Base-by-base conservation (phyloP, 805 yeast species). In the Yamadazyma laniorum region DNA sequence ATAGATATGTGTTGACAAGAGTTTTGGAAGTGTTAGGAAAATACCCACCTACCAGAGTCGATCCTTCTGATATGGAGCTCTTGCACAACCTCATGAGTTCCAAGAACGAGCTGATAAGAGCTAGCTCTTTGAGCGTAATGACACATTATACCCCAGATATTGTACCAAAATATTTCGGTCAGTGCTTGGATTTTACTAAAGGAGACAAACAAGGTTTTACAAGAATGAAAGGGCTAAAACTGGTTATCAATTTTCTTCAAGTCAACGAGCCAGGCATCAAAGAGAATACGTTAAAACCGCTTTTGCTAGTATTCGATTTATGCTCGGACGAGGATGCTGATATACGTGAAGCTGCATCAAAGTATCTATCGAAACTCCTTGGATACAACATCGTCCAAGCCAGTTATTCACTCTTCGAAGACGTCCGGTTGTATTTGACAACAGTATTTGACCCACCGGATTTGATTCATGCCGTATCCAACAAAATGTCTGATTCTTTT, bases 101-200 rank as follows among this genome's bases (percentile, higher is more conserved):
- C n/a, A n/a, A n/a, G n/a, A n/a, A n/a, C n/a, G n/a, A n/a, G n/a
- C n/a, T n/a, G n/a, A n/a, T 19, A 13, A 16, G 15, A n/a, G 21
- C 34, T n/a, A 29, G 25, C 12, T 23, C 34, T 7, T 17, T 35
- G 12, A 17, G 17, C 9, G 21, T 25, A 11, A 12, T 35, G 12
- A 22, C 39, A 4, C 29, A 29, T 12, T 29, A 29, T 14, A 11
- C 12, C 6, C 25, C 36, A 9, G 18, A 25, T 12, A n/a, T 18
- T 11, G 6, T 34, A 3, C 6, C 14, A 11, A 28, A 6, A 68
- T 21, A 27, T 14, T 15, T 26, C 7, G 13, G 6, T 12, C 13
- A 26, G 13, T 26, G 29, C 12, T 7, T 26, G 6, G 29, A 28
- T 15, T 21, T 13, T 4, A 18, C 25, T n/a, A 27, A 18, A 13